Evolutionary conservation across 1,139 yeast genomes (phyloP), one percentile per base, ranked within the genome.

Genomic region (Meyerozyma smithsonii): DNA sequence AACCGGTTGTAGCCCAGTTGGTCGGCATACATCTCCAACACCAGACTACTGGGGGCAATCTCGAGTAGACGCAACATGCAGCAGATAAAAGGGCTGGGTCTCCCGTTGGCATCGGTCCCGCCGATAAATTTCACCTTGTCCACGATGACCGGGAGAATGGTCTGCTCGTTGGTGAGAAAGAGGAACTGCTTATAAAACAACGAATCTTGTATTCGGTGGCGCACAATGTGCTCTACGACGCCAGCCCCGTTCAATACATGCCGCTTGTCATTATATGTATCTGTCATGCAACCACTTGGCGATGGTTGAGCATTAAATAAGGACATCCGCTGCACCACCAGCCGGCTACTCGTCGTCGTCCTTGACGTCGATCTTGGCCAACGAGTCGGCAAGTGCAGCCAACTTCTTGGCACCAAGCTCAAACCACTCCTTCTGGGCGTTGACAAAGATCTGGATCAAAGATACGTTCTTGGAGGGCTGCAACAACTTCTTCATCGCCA

Each of bases 401-500:
- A 71, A 65, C 45, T 63, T 65, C 55, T 64, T 62, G 26, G 69
- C 72, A 34, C 58, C 58, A 36, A 56, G 65, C 57, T 79, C 83
- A 56, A 79, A 81, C 62, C 77, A 84, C 43, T 80, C 81, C 54
- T 78, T 68, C 62, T 84, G 92, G 42, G 86, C 83, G 48, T 72
- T 67, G 46, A 79, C 77, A 52, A 83, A 77, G 12, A 81, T 65
- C 53, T 80, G 81, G 48, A 85, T 66, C 52, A 84, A 65, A 43
- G 76, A 71, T 39, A 84, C 69, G 40, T 80, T 69, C 57, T 81
- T 84, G 11, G 80, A 68, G 30, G 90, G 88, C 46, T 74, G 78
- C 51, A 85, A 77, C 43, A 84, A 66, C 46, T 72, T 77, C 59
- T 82, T 80, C 92, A 85, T 84, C 42, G 79, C 79, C 50, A 77